A percentile compares a stretch with the other conserved stretches of the same genome.
Conservation (phyloP, 202 grass and related monocot genomes). For the Setaria viridis region DNA sequence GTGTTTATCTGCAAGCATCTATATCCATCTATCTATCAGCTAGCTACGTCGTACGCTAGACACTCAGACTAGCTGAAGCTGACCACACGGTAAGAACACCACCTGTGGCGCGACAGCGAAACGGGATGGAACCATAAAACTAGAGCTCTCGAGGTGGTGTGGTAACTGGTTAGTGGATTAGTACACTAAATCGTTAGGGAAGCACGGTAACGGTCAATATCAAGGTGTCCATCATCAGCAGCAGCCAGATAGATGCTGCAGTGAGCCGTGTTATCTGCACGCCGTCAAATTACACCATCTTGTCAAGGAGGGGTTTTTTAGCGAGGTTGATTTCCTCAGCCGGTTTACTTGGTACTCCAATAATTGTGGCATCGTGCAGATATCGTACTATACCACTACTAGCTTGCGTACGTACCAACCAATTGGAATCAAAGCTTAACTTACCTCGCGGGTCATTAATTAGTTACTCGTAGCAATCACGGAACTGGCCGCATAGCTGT, state of each 20-base stretch:
- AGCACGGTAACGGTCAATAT: background rate
- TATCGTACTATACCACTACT: too few species aligned
- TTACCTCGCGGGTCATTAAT: conserved; percentile 23
- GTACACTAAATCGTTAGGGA: background rate
- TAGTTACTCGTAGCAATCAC: conserved; percentile 39
- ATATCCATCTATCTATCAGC: background rate
- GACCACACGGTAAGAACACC: background rate
- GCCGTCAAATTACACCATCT: background rate
- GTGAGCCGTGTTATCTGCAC: background rate
- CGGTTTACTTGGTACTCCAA: background rate
- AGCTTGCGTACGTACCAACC: background rate
- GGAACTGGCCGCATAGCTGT: background rate
- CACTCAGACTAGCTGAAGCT: background rate
- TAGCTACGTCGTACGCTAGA: background rate
- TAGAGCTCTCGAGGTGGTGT: background rate
- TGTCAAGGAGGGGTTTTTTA: background rate
- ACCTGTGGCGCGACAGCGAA: background rate
- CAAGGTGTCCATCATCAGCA: background rate
- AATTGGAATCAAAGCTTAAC: background rate
- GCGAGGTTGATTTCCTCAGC: too few species aligned
- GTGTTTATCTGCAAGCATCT: background rate
- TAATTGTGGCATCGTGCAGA: conserved; percentile 13
- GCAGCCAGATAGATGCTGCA: background rate
- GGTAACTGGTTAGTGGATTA: background rate
- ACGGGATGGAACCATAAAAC: background rate